Evolutionary conservation across 2,329 filamentous ascomycete genomes (phyloP), one percentile per base, ranked within the genome.

Genomic region (Ceratocystis harringtonii): DNA sequence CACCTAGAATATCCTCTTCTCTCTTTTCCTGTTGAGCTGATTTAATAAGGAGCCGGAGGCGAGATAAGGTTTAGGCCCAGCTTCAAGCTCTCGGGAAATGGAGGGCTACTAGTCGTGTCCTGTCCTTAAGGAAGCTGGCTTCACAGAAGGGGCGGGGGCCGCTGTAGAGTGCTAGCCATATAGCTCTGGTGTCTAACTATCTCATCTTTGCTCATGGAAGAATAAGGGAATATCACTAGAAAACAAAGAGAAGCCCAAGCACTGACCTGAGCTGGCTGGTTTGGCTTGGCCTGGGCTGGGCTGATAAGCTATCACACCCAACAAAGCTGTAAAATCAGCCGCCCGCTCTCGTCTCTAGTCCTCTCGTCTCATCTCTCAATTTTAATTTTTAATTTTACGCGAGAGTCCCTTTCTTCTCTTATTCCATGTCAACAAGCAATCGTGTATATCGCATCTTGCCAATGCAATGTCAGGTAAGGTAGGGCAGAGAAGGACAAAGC

Each of bases 1-100:
- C 52, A 58, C 25, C 28, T 58, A 32, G 52, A 58, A 58, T 58
- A 25, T 58, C 52, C 52, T 58, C n/a, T 58, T 58, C 52, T 58
- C 52, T 32, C 52, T 58, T 32, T 32, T 32, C 28, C 30, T 57
- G 25, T 19, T 32, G 52, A 30, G 52, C 52, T 32, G 52, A 10
- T 58, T 36, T 32, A 32, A 52, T 25, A 52, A 58, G 52, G 28
- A 58, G 52, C 52, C 52, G 52, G 52, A 58, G 52, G 28, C 52
- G 12, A 32, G 25, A 30, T 58, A n/a, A 58, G 28, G 52, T 30
- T 58, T 58, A 30, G 28, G 52, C 52, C 52, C 28, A 32, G 52
- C 17, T 6, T 17, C 28, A 30, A 30, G 52, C 32, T 58, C 6
- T 25, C 19, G 48, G 7, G 36, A 41, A 41, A 12, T 41, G 10